Conservation (phyloP, 306 rosid species). For the Gleditsia sinensis region DNA sequence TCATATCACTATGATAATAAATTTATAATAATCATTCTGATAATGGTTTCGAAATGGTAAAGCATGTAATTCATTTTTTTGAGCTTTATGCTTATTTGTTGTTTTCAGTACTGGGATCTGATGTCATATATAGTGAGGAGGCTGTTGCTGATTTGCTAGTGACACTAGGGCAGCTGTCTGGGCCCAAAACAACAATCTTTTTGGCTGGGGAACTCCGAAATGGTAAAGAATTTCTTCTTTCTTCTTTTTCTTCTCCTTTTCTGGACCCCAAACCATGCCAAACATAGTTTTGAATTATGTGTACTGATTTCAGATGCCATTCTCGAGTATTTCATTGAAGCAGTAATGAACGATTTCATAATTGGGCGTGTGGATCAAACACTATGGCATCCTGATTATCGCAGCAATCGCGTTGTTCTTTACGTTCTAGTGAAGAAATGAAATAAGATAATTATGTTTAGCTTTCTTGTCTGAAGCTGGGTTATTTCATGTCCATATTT, state of each 20-base stretch:
- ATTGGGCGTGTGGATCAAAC: conserved; percentile 78
- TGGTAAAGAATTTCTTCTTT: conserved; percentile 41
- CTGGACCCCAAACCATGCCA: background rate
- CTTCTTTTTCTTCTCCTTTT: background rate
- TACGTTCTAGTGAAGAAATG: conserved; percentile 72
- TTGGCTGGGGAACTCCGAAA: conserved; percentile 86
- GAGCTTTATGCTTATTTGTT: background rate
- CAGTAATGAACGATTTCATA: conserved; percentile 62
- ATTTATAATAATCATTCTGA: background rate
- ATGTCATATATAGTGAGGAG: conserved; percentile 77
- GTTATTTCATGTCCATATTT: conserved; percentile 3
- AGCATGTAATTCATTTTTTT: background rate
- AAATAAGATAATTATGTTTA: conserved; percentile 8
- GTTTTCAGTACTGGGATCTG: conserved; percentile 75
- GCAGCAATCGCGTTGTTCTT: conserved; percentile 72
- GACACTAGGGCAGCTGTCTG: conserved; percentile 68
- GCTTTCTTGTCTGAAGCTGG: background rate
- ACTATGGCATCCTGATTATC: conserved; percentile 79
- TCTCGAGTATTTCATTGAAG: conserved; percentile 77
- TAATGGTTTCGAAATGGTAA: background rate
- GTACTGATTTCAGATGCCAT: conserved; percentile 66
- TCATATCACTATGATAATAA: background rate
- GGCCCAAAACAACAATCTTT: conserved; percentile 68
- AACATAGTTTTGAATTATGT: conserved; percentile 17
- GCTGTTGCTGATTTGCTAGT: conserved; percentile 74